Percentiles rank a stretch among this genome's conserved stretches.
phyloP scores from a whole-genome alignment of 176 grass and related monocot species.

The Rhynchospora breviuscula region DNA sequence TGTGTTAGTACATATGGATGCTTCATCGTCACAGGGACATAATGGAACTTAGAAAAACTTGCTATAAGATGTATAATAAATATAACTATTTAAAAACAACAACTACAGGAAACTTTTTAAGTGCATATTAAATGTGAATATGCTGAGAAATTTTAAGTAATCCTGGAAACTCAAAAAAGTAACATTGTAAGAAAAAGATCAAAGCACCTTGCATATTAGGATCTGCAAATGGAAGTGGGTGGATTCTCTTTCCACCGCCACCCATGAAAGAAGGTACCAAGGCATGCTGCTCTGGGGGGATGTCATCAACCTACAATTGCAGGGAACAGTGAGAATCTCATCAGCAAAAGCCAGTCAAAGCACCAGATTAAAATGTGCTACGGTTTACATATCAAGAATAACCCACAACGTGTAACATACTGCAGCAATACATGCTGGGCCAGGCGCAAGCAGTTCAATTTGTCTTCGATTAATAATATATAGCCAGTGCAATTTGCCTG shows the following conservation, averaged over 20 bases:
- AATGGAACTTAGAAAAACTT: background rate
- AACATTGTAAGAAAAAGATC: background rate
- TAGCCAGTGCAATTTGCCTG: background rate
- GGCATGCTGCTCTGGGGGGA: slow-evolving; percentile 88
- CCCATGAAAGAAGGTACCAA: slow-evolving; percentile 83
- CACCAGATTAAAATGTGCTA: background rate
- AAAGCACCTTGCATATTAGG: slow-evolving; percentile 51
- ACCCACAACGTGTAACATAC: too few relatives aligned
- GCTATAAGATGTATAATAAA: background rate
- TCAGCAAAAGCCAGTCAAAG: background rate
- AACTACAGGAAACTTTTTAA: background rate
- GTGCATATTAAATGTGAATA: background rate
- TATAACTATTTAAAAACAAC: background rate
- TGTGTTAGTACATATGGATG: background rate
- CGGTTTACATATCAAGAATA: too few relatives aligned
- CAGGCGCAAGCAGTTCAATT: background rate
- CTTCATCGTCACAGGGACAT: background rate
- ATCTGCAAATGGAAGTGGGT: slow-evolving; percentile 78
- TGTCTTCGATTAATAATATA: background rate
- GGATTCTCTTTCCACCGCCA: slow-evolving; percentile 71
- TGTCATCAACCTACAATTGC: slow-evolving; percentile 63
- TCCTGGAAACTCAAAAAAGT: background rate
- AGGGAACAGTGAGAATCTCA: background rate
- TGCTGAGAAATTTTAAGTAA: background rate
- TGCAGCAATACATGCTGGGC: too few relatives aligned